phyloP scores from a whole-genome alignment of 768 basidiomycete genomes.

The Chiua virens region DNA sequence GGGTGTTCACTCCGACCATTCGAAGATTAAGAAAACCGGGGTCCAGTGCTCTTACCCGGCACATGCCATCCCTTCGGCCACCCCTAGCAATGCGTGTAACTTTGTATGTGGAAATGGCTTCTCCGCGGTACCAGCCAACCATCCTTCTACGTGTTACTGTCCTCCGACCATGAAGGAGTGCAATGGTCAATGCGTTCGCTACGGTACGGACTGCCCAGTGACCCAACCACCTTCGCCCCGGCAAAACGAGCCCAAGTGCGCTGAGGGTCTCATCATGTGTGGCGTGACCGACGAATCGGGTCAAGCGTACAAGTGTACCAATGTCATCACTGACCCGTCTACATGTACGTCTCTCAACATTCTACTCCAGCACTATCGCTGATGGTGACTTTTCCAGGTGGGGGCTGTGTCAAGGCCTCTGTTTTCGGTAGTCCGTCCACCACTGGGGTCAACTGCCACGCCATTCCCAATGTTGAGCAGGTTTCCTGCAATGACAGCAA shows the following conservation, averaged over 20 bases:
- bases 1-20: background rate
- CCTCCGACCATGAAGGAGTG: too few relatives aligned
- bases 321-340: background rate
- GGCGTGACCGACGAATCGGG: constrained; percentile 17
- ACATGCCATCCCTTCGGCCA: constrained; percentile 24
- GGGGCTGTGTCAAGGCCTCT: too few relatives aligned
- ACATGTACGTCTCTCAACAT: constrained; percentile 1
- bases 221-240: constrained; percentile 16
- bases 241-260: constrained; percentile 21
- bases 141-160: too few relatives aligned
- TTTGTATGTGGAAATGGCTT: constrained; percentile 8
- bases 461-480: too few relatives aligned
- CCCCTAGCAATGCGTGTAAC: constrained; percentile 22
- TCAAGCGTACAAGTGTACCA: constrained; percentile 31
- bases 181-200: too few relatives aligned
- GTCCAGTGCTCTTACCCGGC: constrained; percentile 29
- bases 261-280: constrained; percentile 24
- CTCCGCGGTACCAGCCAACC: too few relatives aligned
- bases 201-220: too few relatives aligned
- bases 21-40: constrained; percentile 24
- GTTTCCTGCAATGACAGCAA: too few relatives aligned
- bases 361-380: too few relatives aligned
- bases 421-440: too few relatives aligned
- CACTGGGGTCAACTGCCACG: too few relatives aligned
- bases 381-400: too few relatives aligned